Percentiles rank a stretch among this genome's conserved stretches.
Conservation (phyloP, 495 filamentous ascomycete genomes). For the Xylaria cubensis region DNA sequence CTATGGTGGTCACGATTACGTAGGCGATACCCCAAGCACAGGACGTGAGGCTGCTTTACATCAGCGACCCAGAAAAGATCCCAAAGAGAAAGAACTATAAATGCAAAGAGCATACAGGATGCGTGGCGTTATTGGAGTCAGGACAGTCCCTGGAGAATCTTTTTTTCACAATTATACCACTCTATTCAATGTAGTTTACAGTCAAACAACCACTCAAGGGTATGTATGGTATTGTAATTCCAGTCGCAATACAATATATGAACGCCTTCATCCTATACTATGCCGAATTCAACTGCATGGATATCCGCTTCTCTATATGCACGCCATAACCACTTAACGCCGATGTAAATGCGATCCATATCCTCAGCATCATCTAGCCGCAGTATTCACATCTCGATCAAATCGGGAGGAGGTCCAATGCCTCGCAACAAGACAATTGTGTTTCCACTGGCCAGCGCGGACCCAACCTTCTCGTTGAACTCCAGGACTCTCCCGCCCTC, state of each 20-base stretch:
- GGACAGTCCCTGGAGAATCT: neutral
- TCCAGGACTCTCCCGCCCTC: slow-evolving; percentile 85
- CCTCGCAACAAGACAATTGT: slow-evolving; percentile 89
- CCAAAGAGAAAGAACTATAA: slow-evolving; percentile 60
- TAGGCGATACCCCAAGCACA: slow-evolving; percentile 58
- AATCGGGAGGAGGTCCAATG: slow-evolving; percentile 65
- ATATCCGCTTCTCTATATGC: slow-evolving; percentile 26
- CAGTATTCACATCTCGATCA: slow-evolving; percentile 48
- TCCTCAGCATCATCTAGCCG: neutral
- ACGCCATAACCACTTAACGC: slow-evolving; percentile 34
- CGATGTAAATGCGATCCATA: slow-evolving; percentile 31
- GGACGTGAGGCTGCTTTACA: slow-evolving; percentile 62
- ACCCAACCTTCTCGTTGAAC: slow-evolving; percentile 82
- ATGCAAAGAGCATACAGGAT: slow-evolving; percentile 11
- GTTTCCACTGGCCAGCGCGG: slow-evolving; percentile 75
- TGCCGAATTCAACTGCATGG: neutral
- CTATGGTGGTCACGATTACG: slow-evolving; percentile 67
- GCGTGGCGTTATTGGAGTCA: slow-evolving; percentile 20
- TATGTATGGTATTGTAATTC: slow-evolving; percentile 4
- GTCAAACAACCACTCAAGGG: slow-evolving; percentile 3
- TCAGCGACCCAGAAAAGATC: slow-evolving; percentile 52
- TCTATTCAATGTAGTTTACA: neutral
- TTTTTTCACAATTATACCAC: slow-evolving; percentile 9
- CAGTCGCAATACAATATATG: neutral
- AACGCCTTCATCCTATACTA: neutral